These are phyloP conservation scores for Geranium brycei DNA, from an alignment of 345 rosid genomes.

Conservation along the genomic window DNA sequence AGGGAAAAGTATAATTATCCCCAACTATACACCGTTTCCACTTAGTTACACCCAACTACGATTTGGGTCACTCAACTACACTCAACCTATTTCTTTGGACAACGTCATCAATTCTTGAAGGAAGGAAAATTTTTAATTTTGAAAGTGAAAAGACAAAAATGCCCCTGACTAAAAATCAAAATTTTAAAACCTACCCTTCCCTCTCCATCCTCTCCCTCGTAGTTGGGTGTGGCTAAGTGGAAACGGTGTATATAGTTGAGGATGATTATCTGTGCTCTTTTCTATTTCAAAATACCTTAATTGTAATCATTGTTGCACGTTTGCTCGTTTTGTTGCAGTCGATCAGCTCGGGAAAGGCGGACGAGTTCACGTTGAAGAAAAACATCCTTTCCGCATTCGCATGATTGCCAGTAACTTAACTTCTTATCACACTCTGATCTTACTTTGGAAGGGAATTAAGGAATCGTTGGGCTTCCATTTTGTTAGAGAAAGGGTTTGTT, in stretches of 20 bases:
- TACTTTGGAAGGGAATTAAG: slow-evolving; percentile 37
- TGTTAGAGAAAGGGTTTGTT: slow-evolving; percentile 83
- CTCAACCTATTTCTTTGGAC: too few species aligned
- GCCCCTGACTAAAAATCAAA: too few species aligned
- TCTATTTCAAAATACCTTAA: background rate
- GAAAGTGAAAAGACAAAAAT: too few species aligned
- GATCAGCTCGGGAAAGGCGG: slow-evolving; percentile 72
- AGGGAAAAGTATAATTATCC: too few species aligned
- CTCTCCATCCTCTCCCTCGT: too few species aligned
- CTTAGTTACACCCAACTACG: background rate
- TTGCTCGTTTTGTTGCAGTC: slow-evolving; percentile 39
- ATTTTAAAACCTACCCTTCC: too few species aligned
- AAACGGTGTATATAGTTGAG: too few species aligned
- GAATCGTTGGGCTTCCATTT: slow-evolving; percentile 61
- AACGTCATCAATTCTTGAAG: too few species aligned
- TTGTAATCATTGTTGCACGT: background rate
- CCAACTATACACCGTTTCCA: background rate
- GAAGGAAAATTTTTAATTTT: too few species aligned
- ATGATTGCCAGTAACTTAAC: slow-evolving; percentile 1
- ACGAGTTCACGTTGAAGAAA: slow-evolving; percentile 71
- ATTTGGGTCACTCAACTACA: too few species aligned
- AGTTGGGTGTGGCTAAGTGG: too few species aligned
- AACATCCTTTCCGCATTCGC: slow-evolving; percentile 40
- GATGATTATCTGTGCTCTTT: background rate
- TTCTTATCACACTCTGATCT: slow-evolving; percentile 65